These are phyloP conservation scores for Neopestalotiopsis rosae DNA, from an alignment of 2,329 filamentous ascomycete species.

Conservation along the genomic window DNA sequence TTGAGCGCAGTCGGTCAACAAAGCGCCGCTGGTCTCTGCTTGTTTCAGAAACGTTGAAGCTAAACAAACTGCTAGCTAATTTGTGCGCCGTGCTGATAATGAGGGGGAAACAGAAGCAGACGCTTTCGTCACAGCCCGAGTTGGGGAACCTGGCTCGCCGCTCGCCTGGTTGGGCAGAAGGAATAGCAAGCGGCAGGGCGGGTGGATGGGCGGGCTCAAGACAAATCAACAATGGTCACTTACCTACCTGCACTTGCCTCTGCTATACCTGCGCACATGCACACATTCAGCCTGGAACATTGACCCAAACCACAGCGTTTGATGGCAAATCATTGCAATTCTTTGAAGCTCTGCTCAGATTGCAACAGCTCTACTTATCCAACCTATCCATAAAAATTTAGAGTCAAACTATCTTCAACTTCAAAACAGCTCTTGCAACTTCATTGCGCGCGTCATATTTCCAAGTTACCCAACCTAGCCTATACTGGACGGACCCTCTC, in stretches of 20 bases:
- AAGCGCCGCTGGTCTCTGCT: slow-evolving; percentile 7
- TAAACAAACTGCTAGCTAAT: slow-evolving; percentile 3
- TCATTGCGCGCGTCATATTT: not conserved
- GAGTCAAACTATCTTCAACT: not conserved
- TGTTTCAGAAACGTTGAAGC: slow-evolving; percentile 4
- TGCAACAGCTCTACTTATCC: not conserved
- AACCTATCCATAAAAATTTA: not conserved
- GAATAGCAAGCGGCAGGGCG: not conserved
- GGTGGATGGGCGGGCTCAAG: not conserved
- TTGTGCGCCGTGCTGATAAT: not conserved
- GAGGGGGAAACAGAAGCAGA: not conserved
- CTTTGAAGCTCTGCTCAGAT: not conserved
- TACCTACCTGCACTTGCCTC: too few relatives aligned
- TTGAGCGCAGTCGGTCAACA: slow-evolving; percentile 3
- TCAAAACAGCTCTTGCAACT: not conserved
- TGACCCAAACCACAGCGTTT: not conserved
- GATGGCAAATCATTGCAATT: not conserved
- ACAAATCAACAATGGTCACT: not conserved
- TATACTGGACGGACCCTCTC: not conserved
- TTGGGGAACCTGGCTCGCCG: not conserved
- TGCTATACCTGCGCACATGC: not conserved
- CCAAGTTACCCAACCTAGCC: not conserved
- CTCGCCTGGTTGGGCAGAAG: not conserved
- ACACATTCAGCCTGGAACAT: not conserved
- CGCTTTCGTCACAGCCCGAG: slow-evolving; percentile 8